phyloP scores from a whole-genome alignment of 768 basidiomycete genomes.

The Artomyces pyxidatus region DNA sequence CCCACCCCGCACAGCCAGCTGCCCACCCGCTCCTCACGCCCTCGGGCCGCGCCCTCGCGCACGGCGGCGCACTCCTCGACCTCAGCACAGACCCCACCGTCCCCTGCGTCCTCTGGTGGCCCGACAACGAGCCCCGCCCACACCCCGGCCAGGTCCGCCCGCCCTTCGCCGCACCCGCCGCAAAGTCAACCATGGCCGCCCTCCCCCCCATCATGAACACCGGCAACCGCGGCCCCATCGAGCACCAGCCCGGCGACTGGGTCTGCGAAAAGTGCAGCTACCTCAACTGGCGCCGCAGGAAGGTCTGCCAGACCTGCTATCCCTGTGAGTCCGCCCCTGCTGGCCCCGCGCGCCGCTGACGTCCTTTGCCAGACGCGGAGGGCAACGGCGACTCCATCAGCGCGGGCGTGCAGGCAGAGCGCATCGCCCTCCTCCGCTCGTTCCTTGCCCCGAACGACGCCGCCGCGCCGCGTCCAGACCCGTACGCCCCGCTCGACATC shows the following conservation, averaged over 20 bases:
- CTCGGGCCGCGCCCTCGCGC: slow-evolving; percentile 68
- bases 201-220: slow-evolving; percentile 87
- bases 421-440: slow-evolving; percentile 71
- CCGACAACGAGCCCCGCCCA: slow-evolving; percentile 80
- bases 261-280: slow-evolving; percentile 81
- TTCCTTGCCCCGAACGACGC: slow-evolving; percentile 48
- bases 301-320: slow-evolving; percentile 85
- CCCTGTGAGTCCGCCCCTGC: slow-evolving; percentile 48
- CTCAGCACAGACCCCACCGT: slow-evolving; percentile 61
- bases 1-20: neutral
- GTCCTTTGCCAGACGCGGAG: slow-evolving; percentile 54
- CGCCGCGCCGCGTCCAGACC: slow-evolving; percentile 15
- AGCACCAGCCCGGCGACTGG: slow-evolving; percentile 55
- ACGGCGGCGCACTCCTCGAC: slow-evolving; percentile 75
- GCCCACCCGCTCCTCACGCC: slow-evolving; percentile 59
- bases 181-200: slow-evolving; percentile 8
- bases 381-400: slow-evolving; percentile 86
- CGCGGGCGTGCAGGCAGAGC: slow-evolving; percentile 75
- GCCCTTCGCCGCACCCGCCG: slow-evolving; percentile 21
- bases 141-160: slow-evolving; percentile 71
- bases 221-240: slow-evolving; percentile 81
- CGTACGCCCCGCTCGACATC: slow-evolving; percentile 13
- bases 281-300: slow-evolving; percentile 79
- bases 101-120: slow-evolving; percentile 86
- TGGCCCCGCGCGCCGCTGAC: slow-evolving; percentile 6